Base-by-base conservation (phyloP, 129 eudicot genomes). In the Flaveria brownii region DNA sequence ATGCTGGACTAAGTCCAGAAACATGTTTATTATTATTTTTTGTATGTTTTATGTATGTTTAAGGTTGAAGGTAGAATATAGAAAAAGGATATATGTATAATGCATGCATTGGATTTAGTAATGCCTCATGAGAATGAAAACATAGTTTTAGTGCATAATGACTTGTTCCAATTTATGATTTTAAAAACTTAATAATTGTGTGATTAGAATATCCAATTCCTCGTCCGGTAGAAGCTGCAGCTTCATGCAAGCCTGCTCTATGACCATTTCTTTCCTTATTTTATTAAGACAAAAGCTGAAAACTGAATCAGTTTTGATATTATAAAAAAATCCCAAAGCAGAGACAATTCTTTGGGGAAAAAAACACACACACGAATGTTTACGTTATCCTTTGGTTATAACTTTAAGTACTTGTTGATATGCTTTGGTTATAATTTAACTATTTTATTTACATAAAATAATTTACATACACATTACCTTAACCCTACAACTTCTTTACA, bases 161-260 rank as follows among this genome's bases (percentile, higher is more conserved):
- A 55, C 62, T 55, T 55, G 26, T 55, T 55, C 62, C 8, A 18
- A 55, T 55, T 2, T 55, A 9, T 55, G 61, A 55, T 55, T 17
- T 17, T 55, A 8, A 55, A 55, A 55, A 55, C 62, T 6, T n/a
- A 18, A 55, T 55, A 18, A 55, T 55, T 55, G 39, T 33, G 39
- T 33, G 6, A 43, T 43, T 45, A 45, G 13, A 45, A 45, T 45
- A 45, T 45, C 9, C 49, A 11, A 7, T 45, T 45, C 10, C 49
- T 45, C 49, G 28, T 55, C 25, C 22, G 25, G 10, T 55, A n/a
- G 62, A 55, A 55, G 8, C 62, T 55, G 28, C 28, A 55, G 7
- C 62, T 55, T 55, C 28, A 18, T 55, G 62, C 25, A 55, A n/a
- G 62, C 62, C 62, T 55, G 28, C 28, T n/a, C 62, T 55, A 20